Conservation (phyloP, 257 asterid genomes). For the Galeopsis tetrahit region DNA sequence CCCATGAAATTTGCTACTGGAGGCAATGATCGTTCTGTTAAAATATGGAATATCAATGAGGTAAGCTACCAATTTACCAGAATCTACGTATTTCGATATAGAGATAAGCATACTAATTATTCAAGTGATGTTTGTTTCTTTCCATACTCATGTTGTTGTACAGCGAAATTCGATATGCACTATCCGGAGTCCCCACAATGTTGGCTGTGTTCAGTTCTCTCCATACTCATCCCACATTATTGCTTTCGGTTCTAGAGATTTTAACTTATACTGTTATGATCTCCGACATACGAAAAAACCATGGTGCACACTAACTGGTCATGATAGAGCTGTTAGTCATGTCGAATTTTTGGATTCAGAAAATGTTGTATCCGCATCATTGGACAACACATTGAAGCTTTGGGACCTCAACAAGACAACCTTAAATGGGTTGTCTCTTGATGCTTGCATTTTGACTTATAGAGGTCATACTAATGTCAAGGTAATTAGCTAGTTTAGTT, state of each 20-base stretch:
- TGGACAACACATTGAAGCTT: conserved; percentile 54
- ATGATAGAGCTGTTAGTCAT: conserved; percentile 58
- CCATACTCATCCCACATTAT: not conserved
- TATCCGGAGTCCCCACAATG: conserved; percentile 49
- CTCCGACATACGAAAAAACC: conserved; percentile 52
- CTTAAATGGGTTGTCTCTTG: conserved; percentile 40
- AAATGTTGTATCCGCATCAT: conserved; percentile 59
- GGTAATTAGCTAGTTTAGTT: conserved; percentile 35
- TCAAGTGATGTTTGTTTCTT: not conserved
- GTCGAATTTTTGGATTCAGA: conserved; percentile 52
- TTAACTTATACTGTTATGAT: conserved; percentile 51
- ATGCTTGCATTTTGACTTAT: conserved; percentile 53
- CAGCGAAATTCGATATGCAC: conserved; percentile 45
- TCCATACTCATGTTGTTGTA: not conserved
- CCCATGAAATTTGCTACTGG: too few species aligned
- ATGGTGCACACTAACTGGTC: conserved; percentile 65
- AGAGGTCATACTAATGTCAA: conserved; percentile 53
- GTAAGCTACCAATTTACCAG: too few species aligned
- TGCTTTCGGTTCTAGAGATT: conserved; percentile 49
- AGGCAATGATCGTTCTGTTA: too few species aligned
- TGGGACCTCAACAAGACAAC: conserved; percentile 61
- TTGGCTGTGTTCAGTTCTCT: conserved; percentile 63
- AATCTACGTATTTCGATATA: too few species aligned
- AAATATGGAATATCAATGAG: too few species aligned
- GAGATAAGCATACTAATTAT: too few species aligned